Percentiles rank a stretch among this genome's conserved stretches.
Conservation (phyloP, 208 protist genomes). For the Leptomonas pyrrhocoris region DNA sequence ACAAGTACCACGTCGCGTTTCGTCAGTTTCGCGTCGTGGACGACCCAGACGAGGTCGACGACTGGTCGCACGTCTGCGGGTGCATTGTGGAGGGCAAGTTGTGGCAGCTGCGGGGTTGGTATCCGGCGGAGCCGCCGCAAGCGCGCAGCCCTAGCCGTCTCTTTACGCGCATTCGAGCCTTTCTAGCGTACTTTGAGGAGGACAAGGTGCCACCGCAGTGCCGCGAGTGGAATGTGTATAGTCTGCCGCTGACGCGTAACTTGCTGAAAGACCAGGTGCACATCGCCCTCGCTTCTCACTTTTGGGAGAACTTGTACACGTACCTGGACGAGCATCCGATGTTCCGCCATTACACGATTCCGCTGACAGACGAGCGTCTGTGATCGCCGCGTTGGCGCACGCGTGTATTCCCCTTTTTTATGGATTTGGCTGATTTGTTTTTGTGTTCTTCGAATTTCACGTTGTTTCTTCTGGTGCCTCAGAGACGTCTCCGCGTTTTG, state of each 20-base stretch:
- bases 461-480: too few relatives aligned
- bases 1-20: conserved; percentile 74
- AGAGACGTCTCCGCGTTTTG: too few relatives aligned
- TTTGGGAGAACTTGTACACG: conserved; percentile 85
- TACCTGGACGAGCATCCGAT: conserved; percentile 82
- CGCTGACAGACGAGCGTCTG: conserved; percentile 36
- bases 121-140: conserved; percentile 38
- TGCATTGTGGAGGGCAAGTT: conserved; percentile 77
- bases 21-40: conserved; percentile 80
- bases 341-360: conserved; percentile 79
- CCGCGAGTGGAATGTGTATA: conserved; percentile 80
- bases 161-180: conserved; percentile 76
- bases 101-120: conserved; percentile 84
- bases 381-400: too few relatives aligned
- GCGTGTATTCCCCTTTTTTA: conserved; percentile 21
- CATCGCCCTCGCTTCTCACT: conserved; percentile 70
- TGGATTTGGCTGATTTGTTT: too few relatives aligned
- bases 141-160: conserved; percentile 59
- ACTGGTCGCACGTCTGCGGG: conserved; percentile 89
- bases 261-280: conserved; percentile 78
- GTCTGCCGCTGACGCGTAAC: conserved; percentile 73
- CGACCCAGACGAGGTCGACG: conserved; percentile 65
- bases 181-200: conserved; percentile 90
- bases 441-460: too few relatives aligned
- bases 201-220: conserved; percentile 76